A percentile compares a stretch with the other conserved stretches of the same genome.
phyloP scores from a whole-genome alignment of 176 grass and related monocot genomes.

The Aegilops speltoides region DNA sequence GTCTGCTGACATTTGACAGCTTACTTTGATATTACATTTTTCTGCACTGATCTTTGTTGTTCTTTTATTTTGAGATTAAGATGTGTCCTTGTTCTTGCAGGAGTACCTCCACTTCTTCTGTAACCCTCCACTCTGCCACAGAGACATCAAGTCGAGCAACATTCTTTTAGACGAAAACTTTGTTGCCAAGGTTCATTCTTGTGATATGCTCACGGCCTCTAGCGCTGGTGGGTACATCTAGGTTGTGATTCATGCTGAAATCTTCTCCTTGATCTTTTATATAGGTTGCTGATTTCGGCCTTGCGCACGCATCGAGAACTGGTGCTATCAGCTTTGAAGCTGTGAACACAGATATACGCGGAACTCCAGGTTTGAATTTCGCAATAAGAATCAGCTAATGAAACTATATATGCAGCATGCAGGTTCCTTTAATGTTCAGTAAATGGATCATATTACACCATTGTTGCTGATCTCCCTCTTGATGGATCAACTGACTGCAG shows the following conservation, averaged over 20 bases:
- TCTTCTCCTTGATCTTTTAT: neutral
- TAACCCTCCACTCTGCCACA: conserved; percentile 91
- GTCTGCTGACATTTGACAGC: neutral
- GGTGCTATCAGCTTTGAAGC: conserved; percentile 88
- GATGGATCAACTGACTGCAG: conserved; percentile 29
- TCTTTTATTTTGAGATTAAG: neutral
- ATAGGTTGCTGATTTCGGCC: conserved; percentile 95
- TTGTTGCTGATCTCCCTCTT: neutral
- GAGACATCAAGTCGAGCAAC: conserved; percentile 97
- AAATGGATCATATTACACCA: neutral
- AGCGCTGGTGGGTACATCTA: neutral
- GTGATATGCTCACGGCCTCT: neutral
- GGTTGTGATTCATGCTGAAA: neutral
- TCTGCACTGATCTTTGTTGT: neutral
- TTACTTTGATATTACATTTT: neutral
- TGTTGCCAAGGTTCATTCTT: conserved; percentile 69
- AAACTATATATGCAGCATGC: neutral
- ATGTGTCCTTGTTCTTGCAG: conserved; percentile 43
- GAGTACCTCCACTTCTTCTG: conserved; percentile 99
- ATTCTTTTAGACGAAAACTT: conserved; percentile 97
- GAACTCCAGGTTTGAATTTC: conserved; percentile 80
- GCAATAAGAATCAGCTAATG: neutral
- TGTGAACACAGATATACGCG: conserved; percentile 91
- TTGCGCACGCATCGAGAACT: conserved; percentile 92
- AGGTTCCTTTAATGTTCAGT: neutral